A percentile compares a stretch with the other conserved stretches of the same genome.
Evolutionary conservation across 2,329 filamentous ascomycete genomes (phyloP).

Genomic region (Acrocalymma vagum): DNA sequence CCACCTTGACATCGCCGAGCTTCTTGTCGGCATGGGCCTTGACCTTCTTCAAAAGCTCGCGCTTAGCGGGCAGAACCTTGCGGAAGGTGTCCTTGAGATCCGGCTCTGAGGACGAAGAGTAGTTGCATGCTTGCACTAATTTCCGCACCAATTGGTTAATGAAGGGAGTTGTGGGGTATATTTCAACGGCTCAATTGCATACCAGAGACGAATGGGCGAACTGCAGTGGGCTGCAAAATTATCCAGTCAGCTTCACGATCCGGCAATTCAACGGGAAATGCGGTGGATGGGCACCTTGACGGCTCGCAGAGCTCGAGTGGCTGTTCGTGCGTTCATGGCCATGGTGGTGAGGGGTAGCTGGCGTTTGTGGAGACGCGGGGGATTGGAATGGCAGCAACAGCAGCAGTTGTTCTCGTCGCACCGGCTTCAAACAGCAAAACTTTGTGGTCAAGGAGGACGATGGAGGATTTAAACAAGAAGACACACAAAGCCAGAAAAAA

Average conservation of each 20-base stretch:
- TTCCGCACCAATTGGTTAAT: no score
- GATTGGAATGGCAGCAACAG: slow-evolving; percentile 32
- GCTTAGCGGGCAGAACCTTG: slow-evolving; percentile 87
- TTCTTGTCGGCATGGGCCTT: slow-evolving; percentile 84
- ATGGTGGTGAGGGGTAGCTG: slow-evolving; percentile 55
- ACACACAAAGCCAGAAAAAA: slow-evolving; percentile 20
- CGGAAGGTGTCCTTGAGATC: slow-evolving; percentile 89
- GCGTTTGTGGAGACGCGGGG: slow-evolving; percentile 27
- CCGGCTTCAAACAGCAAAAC: slow-evolving; percentile 18
- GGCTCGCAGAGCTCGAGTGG: slow-evolving; percentile 69
- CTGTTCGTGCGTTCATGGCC: slow-evolving; percentile 70
- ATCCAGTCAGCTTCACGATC: slow-evolving; percentile 20
- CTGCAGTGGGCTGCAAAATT: slow-evolving; percentile 32
- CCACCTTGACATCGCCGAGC: slow-evolving; percentile 91
- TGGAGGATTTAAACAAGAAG: slow-evolving; percentile 13
- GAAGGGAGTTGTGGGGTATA: no score
- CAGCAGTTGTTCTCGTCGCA: slow-evolving; percentile 19
- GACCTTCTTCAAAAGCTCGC: slow-evolving; percentile 92
- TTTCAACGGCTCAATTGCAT: slow-evolving; percentile 32
- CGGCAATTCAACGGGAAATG: slow-evolving; percentile 1
- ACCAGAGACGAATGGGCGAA: slow-evolving; percentile 46
- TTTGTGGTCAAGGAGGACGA: slow-evolving; percentile 4
- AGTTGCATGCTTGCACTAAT: slow-evolving; percentile 62
- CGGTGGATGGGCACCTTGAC: slow-evolving; percentile 63
- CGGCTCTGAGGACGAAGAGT: slow-evolving; percentile 80